Base-by-base conservation (phyloP, 1,284 basidiomycete genomes). In the Marasmius sp. region DNA sequence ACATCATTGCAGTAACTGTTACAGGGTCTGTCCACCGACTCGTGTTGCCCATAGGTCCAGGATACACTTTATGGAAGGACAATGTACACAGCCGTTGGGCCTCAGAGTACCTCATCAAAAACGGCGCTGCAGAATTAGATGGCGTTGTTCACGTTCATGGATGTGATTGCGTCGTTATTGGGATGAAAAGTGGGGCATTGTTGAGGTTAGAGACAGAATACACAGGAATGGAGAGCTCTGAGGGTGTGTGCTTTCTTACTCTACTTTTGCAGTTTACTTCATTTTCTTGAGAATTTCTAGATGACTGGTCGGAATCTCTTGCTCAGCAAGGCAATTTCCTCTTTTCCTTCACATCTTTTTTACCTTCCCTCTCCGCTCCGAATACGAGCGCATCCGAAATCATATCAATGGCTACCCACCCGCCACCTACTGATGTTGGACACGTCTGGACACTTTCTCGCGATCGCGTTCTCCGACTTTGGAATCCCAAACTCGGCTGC, bases 401-500 rank as follows among this genome's bases (percentile, higher is more conserved):
- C 51, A 77, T 93, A 48, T 85, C 88, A 47, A 77, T 91, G 36
- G 82, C 88, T 5, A 85, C 85, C 55, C 82, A 87, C 70, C 84
- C 87, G 37, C 86, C 86, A 74, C 89, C 91, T 14, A 89, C 88
- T 45, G 87, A 92, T 68, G 79, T 89, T 61, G 83, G 82, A 11
- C 81, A 91, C 64, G 76, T 90, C 20, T 96, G 93, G 85, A 90
- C 94, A 1, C 82, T 97, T 54, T 94, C 94, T n/a, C 82, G 94
- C 61, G 94, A 97, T 77, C 85, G 90, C 60, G 90, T 89, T 59
- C 79, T 97, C 50, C 84, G 94, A 54, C 81, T 92, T 48, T 98
- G 95, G 94, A 88, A 86, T 65, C 79, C 84, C 47, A 84, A 86
- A 68, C 80, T 85, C 56, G 88, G 89, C 34, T 92, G 90, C 71